These are phyloP conservation scores for Fusarium nanum DNA, from an alignment of 2,329 filamentous ascomycete genomes.

Conservation along the genomic window DNA sequence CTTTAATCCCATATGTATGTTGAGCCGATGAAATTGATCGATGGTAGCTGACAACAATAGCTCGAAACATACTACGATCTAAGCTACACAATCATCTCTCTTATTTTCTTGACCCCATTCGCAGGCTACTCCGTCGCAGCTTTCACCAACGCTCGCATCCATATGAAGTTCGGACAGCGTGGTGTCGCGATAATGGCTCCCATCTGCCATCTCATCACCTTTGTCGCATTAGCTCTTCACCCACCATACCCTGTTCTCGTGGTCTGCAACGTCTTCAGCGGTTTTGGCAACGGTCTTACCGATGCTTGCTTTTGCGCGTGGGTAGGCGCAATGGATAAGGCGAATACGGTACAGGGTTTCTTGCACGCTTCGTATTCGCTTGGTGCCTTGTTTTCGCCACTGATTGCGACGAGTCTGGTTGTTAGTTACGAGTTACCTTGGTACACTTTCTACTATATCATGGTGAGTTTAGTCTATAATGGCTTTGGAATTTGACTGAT, in stretches of 20 bases:
- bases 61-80: slow-evolving; percentile 71
- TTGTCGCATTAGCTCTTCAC: slow-evolving; percentile 68
- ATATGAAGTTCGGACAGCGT: slow-evolving; percentile 71
- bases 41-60: slow-evolving; percentile 48
- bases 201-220: slow-evolving; percentile 70
- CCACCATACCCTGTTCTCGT: slow-evolving; percentile 74
- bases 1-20: slow-evolving; percentile 44
- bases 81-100: slow-evolving; percentile 69
- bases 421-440: slow-evolving; percentile 68
- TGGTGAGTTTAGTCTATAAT: slow-evolving; percentile 61
- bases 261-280: slow-evolving; percentile 70
- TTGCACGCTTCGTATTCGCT: slow-evolving; percentile 74
- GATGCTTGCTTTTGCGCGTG: slow-evolving; percentile 64
- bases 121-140: slow-evolving; percentile 72
- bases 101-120: slow-evolving; percentile 73
- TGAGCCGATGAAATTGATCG: fast-evolving
- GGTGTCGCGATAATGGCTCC: slow-evolving; percentile 74
- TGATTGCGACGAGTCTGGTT: slow-evolving; percentile 74
- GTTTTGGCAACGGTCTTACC: slow-evolving; percentile 74
- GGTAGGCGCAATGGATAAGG: slow-evolving; percentile 73
- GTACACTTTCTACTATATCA: slow-evolving; percentile 78
- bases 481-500: neutral
- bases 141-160: slow-evolving; percentile 69
- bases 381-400: slow-evolving; percentile 71
- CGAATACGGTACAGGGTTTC: slow-evolving; percentile 74